Percentiles rank a stretch among this genome's conserved stretches.
These are phyloP conservation scores for Castanea mollissima DNA, from an alignment of 306 rosid species.

Conservation along the genomic window DNA sequence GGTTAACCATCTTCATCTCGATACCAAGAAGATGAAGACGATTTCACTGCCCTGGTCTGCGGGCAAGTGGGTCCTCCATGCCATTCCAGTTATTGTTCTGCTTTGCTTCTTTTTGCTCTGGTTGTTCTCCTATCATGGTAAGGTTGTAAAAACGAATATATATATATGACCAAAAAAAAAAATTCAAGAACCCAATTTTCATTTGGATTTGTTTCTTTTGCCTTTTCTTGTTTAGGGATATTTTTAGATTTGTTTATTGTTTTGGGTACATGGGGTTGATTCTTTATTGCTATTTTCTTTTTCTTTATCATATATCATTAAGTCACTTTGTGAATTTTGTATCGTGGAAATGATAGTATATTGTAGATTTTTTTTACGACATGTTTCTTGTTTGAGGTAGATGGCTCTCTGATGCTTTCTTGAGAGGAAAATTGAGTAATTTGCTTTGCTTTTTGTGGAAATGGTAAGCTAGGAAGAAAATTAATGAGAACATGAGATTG, in stretches of 20 bases:
- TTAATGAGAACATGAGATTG: too few species aligned
- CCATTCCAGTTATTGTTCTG: conserved; percentile 39
- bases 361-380: background rate
- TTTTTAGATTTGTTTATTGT: background rate
- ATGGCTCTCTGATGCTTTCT: background rate
- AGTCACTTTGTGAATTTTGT: too few species aligned
- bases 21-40: conserved; percentile 23
- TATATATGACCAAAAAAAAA: too few species aligned
- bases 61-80: conserved; percentile 46
- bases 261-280: background rate
- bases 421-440: background rate
- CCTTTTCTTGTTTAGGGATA: background rate
- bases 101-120: conserved; percentile 54
- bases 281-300: background rate
- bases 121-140: conserved; percentile 66
- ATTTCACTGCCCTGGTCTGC: conserved; percentile 13
- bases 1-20: conserved; percentile 24
- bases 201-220: background rate
- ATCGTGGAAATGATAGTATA: background rate
- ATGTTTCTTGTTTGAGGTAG: background rate
- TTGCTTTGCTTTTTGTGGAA: background rate
- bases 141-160: background rate
- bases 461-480: too few species aligned
- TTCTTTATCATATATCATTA: background rate
- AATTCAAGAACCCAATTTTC: background rate